phyloP scores from a whole-genome alignment of 768 basidiomycete genomes.

The Mycena maculata region DNA sequence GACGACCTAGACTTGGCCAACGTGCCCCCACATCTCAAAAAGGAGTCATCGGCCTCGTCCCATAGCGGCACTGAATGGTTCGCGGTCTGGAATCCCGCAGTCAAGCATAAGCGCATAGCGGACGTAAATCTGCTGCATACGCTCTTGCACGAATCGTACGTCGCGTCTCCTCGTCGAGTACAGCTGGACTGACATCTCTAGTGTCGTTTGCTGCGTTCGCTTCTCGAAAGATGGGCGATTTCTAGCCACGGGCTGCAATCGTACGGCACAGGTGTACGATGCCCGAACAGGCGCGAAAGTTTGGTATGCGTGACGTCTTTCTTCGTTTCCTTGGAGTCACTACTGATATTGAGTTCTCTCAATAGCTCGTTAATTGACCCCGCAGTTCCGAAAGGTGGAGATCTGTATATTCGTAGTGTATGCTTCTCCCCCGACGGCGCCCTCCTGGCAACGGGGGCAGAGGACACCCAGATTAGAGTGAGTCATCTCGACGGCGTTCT shows the following conservation, averaged over 20 bases:
- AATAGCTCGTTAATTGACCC: slow-evolving; percentile 15
- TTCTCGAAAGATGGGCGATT: too few species aligned
- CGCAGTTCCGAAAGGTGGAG: slow-evolving; percentile 33
- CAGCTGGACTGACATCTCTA: slow-evolving; percentile 3
- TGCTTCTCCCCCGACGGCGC: slow-evolving; percentile 87
- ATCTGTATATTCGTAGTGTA: slow-evolving; percentile 81
- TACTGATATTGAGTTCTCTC: slow-evolving; percentile 42
- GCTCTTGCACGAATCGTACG: slow-evolving; percentile 77
- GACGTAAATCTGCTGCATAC: slow-evolving; percentile 77
- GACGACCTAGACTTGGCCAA: slow-evolving; percentile 51
- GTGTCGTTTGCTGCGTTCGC: neutral
- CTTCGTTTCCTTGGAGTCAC: too few species aligned
- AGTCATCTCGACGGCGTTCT: slow-evolving; percentile 38
- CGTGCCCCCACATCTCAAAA: slow-evolving; percentile 56
- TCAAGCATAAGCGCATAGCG: slow-evolving; percentile 66
- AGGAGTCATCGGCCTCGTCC: slow-evolving; percentile 47
- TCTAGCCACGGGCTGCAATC: too few species aligned
- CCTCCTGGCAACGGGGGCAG: slow-evolving; percentile 83
- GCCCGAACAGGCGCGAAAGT: too few species aligned
- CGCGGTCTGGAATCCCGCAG: slow-evolving; percentile 69
- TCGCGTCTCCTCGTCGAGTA: neutral
- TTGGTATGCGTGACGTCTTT: too few species aligned
- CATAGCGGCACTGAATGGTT: slow-evolving; percentile 71
- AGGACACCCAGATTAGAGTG: slow-evolving; percentile 84
- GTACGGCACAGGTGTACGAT: too few species aligned